Base-by-base conservation (phyloP, 345 rosid species). In the Mallotus nudiflorus region DNA sequence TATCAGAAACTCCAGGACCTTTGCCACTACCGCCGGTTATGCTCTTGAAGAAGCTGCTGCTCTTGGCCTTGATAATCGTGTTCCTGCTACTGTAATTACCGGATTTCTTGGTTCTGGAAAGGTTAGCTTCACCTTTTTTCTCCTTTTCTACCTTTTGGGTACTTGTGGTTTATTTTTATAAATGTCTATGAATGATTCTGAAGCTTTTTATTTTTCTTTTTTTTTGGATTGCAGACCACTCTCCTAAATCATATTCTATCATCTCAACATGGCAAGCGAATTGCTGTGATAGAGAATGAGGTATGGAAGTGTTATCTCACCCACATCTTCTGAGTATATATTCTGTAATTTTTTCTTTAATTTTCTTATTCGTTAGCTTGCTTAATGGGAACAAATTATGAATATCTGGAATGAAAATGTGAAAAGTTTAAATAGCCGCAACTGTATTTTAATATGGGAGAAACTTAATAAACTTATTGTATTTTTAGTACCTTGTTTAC, bases 251-350 rank as follows among this genome's bases (percentile, higher is more conserved):
- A 84, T 73, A 90, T 90, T 56, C 83, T 90, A 55, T 86, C 91
- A 2, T 78, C 90, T 29, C 82, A 86, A 65, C 96, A 90, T 33
- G 89, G 93, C 45, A 90, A 90, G 77, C 76, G 89, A 55, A 88
- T 90, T 59, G 96, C 96, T 20, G 93, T 90, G 22, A 86, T 90
- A 4, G 96, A 90, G 75, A 90, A 90, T 69, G 93, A 90, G 96
- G 93, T 88, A 55, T 42, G 42, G n/a, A n/a, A n/a, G n/a, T n/a
- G n/a, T n/a, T n/a, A n/a, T n/a, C n/a, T n/a, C n/a, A n/a, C n/a
- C n/a, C n/a, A n/a, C n/a, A n/a, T n/a, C n/a, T n/a, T n/a, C n/a
- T n/a, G n/a, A n/a, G n/a, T n/a, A n/a, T n/a, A n/a, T n/a, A n/a
- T n/a, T n/a, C n/a, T n/a, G n/a, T n/a, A n/a, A n/a, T n/a, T n/a